Base-by-base conservation (phyloP, 164 flowering plant genomes). In the Sedum album region DNA sequence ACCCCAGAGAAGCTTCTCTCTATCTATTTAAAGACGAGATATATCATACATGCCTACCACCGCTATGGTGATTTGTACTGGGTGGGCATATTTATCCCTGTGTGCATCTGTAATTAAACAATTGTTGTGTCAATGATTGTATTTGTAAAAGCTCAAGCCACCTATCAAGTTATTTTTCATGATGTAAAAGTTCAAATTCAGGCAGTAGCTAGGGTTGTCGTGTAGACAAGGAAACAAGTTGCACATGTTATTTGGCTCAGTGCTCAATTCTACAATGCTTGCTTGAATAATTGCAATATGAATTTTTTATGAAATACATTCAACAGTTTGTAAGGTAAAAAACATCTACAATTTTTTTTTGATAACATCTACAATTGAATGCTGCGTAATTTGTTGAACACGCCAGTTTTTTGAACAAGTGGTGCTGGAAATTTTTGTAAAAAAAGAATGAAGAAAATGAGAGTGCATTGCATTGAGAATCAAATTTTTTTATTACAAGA, bases 1-100 rank as follows among this genome's bases (percentile, higher is more conserved):
- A 63, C 76, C 65, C 72, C 95, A 87, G 77, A 86, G 83, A 76
- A 87, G 79, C 81, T 31, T 84, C 66, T 81, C 95, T 13, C 73
- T 91, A 21, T 72, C 80, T 49, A 72, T 81, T 28, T 93, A 75
- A 90, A 28, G 57, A 23, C 6, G 57, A n/a, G 28, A 2, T 23
- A 51, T 51, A n/a, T 5, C 14, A 51, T n/a, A 21, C 57, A n/a
- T n/a, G 21, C 26, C 26, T 21, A 51, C 26, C 57, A 21, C 57
- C 57, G n/a, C 57, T 51, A 21, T 13, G 11, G 26, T 26, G 8
- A 21, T 2, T 23, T 51, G n/a, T 51, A 2, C 11, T 6, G 28
- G 11, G n/a, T 20, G n/a, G 51, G 51, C 51, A 46, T 46, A 20
- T 46, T 17, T 4, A 46, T 51, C 2, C 9, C 8, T 3, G 26